A percentile compares a stretch with the other conserved stretches of the same genome.
These are phyloP conservation scores for Dillenia suffruticosa DNA, from an alignment of 164 flowering plant species.

Conservation along the genomic window DNA sequence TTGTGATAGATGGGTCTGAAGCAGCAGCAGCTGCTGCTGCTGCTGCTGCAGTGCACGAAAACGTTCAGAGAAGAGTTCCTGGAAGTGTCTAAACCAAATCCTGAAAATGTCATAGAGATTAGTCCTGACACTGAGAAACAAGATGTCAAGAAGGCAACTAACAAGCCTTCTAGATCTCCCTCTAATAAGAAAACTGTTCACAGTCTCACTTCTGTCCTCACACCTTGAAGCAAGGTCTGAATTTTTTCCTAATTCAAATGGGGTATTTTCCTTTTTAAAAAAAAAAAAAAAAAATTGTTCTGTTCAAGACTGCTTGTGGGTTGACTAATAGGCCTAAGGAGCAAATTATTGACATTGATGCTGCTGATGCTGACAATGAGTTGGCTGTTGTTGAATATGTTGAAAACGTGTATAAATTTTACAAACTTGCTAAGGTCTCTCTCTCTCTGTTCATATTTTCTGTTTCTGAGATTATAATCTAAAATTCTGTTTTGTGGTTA, in stretches of 20 bases:
- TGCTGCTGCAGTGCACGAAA: slow-evolving; percentile 11
- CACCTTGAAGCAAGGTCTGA: slow-evolving; percentile 85
- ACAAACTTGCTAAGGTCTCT: slow-evolving; percentile 37
- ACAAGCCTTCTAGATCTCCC: slow-evolving; percentile 7
- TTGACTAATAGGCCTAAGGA: slow-evolving; percentile 48
- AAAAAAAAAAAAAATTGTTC: too few relatives aligned
- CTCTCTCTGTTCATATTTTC: background rate
- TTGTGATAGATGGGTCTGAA: slow-evolving; percentile 8
- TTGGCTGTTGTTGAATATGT: slow-evolving; percentile 49
- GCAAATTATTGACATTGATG: slow-evolving; percentile 35
- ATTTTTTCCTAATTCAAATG: too few relatives aligned
- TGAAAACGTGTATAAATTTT: slow-evolving; percentile 45
- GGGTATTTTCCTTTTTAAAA: too few relatives aligned
- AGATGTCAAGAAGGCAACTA: background rate
- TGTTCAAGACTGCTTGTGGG: slow-evolving; percentile 66
- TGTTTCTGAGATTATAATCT: background rate
- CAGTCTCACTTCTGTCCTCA: slow-evolving; percentile 62
- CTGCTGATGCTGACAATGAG: slow-evolving; percentile 31
- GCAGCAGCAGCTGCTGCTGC: too few relatives aligned
- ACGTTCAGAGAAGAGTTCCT: slow-evolving; percentile 39
- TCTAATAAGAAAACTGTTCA: slow-evolving; percentile 32
- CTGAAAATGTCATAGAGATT: slow-evolving; percentile 43
- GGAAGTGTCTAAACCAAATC: slow-evolving; percentile 15
- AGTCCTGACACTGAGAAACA: slow-evolving; percentile 31
- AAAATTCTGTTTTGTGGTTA: background rate